Base-by-base conservation (phyloP, 1,284 basidiomycete species). In the Trichosporon inkin region DNA sequence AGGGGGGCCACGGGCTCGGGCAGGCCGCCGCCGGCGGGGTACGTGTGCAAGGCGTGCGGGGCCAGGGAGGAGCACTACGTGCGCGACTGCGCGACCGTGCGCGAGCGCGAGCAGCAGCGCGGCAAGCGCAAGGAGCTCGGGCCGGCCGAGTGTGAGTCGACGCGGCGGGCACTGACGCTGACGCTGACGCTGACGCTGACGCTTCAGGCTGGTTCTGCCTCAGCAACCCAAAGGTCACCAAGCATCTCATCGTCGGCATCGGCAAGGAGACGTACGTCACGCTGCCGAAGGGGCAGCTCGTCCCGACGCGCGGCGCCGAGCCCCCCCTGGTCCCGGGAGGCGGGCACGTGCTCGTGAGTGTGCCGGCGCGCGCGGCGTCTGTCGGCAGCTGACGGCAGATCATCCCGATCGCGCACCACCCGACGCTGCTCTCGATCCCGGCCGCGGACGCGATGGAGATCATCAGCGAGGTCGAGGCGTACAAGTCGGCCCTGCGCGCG, bases 161-260 rank as follows among this genome's bases (percentile, higher is more conserved):
- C 5, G 0, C 6, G 10, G 34, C 36, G 6, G 1, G 14, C 16
- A n/a, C n/a, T n/a, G n/a, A n/a, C n/a, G n/a, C n/a, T n/a, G n/a
- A n/a, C n/a, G n/a, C n/a, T n/a, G n/a, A n/a, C n/a, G n/a, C n/a
- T n/a, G n/a, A n/a, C n/a, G 6, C 49, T 52, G 37, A 62, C 55
- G 38, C 37, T 13, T 4, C 57, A 78, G 94, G 93, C 76, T 96
- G 93, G 92, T 96, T 96, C 81, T 97, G 93, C 75, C 74, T 97
- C 57, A 93, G 90, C 53, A 96, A 96, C 73, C 93, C 93, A 1
- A 88, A 85, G 68, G 82, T 72, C 32, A 92, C 90, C 54, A 98
- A 97, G 79, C 91, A 97, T 69, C 85, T 97, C 60, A 93, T 98
- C 63, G 89, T 92, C 24, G 87, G 88, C 0, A 95, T 98, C 70